phyloP scores from a whole-genome alignment of 208 protist species.

The Endotrypanum monterogeii region DNA sequence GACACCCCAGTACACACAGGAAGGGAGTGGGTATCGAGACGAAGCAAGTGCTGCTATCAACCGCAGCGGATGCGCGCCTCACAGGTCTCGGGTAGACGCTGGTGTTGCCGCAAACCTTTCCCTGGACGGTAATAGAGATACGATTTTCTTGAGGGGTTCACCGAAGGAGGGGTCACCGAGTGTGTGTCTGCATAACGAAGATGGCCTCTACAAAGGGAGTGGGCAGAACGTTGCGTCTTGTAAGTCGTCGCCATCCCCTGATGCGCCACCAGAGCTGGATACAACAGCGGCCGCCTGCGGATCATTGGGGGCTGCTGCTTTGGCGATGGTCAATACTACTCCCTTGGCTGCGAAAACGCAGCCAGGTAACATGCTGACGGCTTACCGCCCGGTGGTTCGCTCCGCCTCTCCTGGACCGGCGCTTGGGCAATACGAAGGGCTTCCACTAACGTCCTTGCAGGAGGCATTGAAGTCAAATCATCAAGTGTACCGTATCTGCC shows the following conservation, averaged over 20 bases:
- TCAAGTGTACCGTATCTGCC: conserved; percentile 63
- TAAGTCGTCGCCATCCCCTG: conserved; percentile 24
- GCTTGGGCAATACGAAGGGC: conserved; percentile 45
- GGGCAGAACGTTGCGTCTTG: not conserved
- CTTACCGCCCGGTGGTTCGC: conserved; percentile 41
- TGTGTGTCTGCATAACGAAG: not conserved
- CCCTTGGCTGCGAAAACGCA: not conserved
- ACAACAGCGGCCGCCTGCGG: not conserved
- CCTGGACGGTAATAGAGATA: not conserved
- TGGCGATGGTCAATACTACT: not conserved
- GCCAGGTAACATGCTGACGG: not conserved
- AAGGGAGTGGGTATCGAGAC: not conserved
- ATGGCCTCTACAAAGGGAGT: not conserved
- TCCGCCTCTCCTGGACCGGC: conserved; percentile 59
- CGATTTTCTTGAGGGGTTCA: not conserved
- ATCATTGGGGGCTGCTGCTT: not conserved
- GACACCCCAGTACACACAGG: not conserved
- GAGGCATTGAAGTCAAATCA: conserved; percentile 51
- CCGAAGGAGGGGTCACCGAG: not conserved
- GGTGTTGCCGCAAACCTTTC: not conserved
- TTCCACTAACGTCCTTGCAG: conserved; percentile 51
- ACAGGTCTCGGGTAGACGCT: not conserved
- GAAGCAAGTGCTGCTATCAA: not conserved
- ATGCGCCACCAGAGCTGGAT: conserved; percentile 1
- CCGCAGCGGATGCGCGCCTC: not conserved